A percentile compares a stretch with the other conserved stretches of the same genome.
phyloP scores from a whole-genome alignment of 768 basidiomycete genomes.

The Pholiota molesta region DNA sequence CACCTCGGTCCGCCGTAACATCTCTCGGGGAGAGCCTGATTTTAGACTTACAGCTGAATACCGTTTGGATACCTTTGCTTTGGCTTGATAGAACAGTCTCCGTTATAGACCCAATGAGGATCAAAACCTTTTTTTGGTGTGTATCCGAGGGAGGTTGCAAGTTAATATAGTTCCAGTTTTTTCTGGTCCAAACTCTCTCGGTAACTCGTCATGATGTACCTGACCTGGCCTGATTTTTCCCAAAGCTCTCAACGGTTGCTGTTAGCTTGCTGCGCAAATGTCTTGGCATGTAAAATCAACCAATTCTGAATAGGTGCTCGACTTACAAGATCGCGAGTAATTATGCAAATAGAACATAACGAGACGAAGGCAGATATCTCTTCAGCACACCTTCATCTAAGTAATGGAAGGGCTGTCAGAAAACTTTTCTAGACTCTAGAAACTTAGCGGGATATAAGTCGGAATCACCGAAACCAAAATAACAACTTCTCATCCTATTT shows the following conservation, averaged over 20 bases:
- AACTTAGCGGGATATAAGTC: neutral
- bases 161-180: neutral
- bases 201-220: constrained; percentile 5
- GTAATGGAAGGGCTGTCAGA: neutral
- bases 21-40: constrained; percentile 3
- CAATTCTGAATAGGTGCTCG: no score
- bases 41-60: constrained; percentile 6
- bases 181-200: neutral
- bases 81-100: constrained; percentile 4
- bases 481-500: neutral
- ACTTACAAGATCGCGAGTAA: no score
- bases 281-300: neutral
- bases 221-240: neutral
- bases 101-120: neutral
- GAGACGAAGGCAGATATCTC: no score
- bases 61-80: constrained; percentile 17
- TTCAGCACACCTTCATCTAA: no score
- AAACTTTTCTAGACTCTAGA: neutral
- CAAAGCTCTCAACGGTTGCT: neutral
- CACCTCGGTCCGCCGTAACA: constrained; percentile 5
- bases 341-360: no score
- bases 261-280: neutral
- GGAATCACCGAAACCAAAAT: neutral
- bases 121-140: neutral
- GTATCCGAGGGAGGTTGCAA: neutral